Conservation (phyloP, 2,329 filamentous ascomycete genomes). For the Sporothrix protearum region DNA sequence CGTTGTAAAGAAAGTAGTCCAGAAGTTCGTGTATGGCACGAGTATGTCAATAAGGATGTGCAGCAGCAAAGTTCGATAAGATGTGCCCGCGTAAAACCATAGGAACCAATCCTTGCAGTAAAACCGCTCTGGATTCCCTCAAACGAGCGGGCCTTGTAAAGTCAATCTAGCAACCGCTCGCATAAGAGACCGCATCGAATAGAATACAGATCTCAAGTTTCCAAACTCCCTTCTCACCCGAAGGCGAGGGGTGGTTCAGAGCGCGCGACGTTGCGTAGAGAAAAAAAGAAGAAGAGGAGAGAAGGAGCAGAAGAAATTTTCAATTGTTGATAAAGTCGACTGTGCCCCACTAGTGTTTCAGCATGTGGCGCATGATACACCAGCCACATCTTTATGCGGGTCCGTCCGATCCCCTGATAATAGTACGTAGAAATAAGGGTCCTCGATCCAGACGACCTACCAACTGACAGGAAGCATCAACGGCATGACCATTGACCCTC, state of each 20-base stretch:
- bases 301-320: constrained; percentile 12
- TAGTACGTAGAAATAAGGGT: neutral
- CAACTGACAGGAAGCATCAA: neutral
- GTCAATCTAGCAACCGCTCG: constrained; percentile 31
- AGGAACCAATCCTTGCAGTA: constrained; percentile 29
- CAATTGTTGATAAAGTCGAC: neutral
- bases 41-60: neutral
- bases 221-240: constrained; percentile 15
- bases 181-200: neutral
- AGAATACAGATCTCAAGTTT: neutral
- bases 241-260: neutral
- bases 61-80: neutral
- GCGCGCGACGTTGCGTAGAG: constrained; percentile 28
- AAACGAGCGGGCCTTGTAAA: constrained; percentile 30
- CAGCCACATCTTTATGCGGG: constrained; percentile 13
- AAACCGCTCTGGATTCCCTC: constrained; percentile 30
- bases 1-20: neutral
- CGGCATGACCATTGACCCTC: neutral
- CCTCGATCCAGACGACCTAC: neutral
- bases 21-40: neutral
- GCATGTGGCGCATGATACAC: constrained; percentile 10
- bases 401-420: neutral
- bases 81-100: constrained; percentile 31
- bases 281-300: constrained; percentile 12
- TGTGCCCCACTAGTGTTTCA: neutral